Evolutionary conservation across 164 flowering plant species (phyloP), one percentile per base, ranked within the genome.

Genomic region (Pachysandra terminalis): DNA sequence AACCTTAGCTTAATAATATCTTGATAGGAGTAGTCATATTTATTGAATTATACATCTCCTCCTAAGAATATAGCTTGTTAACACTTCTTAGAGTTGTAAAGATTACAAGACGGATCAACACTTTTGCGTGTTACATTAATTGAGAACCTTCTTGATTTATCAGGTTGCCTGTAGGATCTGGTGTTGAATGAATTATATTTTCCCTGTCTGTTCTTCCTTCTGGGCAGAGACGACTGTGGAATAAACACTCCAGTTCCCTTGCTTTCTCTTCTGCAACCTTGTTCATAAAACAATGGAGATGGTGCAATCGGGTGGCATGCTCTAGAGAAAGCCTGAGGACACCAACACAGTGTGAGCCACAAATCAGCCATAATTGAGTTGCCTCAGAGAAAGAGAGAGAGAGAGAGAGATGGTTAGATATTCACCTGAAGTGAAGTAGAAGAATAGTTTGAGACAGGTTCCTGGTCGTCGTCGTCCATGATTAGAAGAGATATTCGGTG

Each of bases 231-330:
- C 0, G 86, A 83, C 64, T 71, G 81, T 16, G 98, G 98, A 57
- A 92, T 92, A 73, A 92, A 92, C 37, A 92, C 98, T 24, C 98
- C 98, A 0, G 98, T 92, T 40, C 98, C 98, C 74, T 86, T 87
- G 84, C 86, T 82, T 58, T 83, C 88, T 60, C 86, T 71, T 72
- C 68, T 69, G 75, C 76, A 75, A 23, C 12, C 74, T 57, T 82
- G 89, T 41, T 88, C 81, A 26, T 81, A 74, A 10, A 72, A 19
- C 53, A 71, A 51, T 19, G 80, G 78, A 16, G 81, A 58, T 41
- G 75, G 87, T 53, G 75, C 56, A 4, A 63, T 61, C 40, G 83
- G 79, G 37, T 75, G 75, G 23, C 72, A 66, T 52, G 69, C 76
- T 64, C 76, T 56, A 13, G 86, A 71, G 26, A 83, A 76, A 51